A percentile compares a stretch with the other conserved stretches of the same genome.
Evolutionary conservation across 495 filamentous ascomycete species (phyloP).

Genomic region (Lichenothelia convexa): DNA sequence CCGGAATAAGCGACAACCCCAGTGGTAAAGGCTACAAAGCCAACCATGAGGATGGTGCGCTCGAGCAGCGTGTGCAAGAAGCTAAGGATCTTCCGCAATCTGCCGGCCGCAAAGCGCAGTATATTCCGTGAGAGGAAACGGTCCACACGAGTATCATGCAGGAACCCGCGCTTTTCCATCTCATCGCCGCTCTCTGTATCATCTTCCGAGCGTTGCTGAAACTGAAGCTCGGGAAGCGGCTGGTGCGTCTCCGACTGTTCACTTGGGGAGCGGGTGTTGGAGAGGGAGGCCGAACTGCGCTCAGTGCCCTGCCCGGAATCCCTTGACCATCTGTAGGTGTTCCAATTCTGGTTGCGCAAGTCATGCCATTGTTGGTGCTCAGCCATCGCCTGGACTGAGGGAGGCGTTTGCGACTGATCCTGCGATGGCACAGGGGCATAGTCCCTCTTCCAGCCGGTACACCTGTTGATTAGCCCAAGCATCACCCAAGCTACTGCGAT

Average conservation of each 20-base stretch:
- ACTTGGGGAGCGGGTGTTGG: constrained; percentile 41
- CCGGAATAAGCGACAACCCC: constrained; percentile 54
- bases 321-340: constrained; percentile 48
- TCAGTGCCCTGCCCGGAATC: constrained; percentile 88
- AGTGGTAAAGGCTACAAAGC: constrained; percentile 42
- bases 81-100: constrained; percentile 37
- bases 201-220: constrained; percentile 29
- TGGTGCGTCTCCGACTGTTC: constrained; percentile 33
- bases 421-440: constrained; percentile 28
- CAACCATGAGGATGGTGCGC: constrained; percentile 42
- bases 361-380: constrained; percentile 37
- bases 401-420: constrained; percentile 40
- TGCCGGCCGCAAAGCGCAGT: constrained; percentile 39
- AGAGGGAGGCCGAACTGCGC: constrained; percentile 45
- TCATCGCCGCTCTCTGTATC: constrained; percentile 21
- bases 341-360: constrained; percentile 23
- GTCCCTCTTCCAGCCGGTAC: constrained; percentile 22
- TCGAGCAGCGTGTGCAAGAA: constrained; percentile 43
- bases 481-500: constrained; percentile 48
- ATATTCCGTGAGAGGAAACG: constrained; percentile 27
- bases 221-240: constrained; percentile 21
- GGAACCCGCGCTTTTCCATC: constrained; percentile 24
- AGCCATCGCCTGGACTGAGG: constrained; percentile 49
- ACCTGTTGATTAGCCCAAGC: constrained; percentile 42
- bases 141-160: constrained; percentile 28